A percentile compares a stretch with the other conserved stretches of the same genome.
Evolutionary conservation across 192 early-diverging fungal genomes (phyloP).

Genomic region (Endogone sp.): DNA sequence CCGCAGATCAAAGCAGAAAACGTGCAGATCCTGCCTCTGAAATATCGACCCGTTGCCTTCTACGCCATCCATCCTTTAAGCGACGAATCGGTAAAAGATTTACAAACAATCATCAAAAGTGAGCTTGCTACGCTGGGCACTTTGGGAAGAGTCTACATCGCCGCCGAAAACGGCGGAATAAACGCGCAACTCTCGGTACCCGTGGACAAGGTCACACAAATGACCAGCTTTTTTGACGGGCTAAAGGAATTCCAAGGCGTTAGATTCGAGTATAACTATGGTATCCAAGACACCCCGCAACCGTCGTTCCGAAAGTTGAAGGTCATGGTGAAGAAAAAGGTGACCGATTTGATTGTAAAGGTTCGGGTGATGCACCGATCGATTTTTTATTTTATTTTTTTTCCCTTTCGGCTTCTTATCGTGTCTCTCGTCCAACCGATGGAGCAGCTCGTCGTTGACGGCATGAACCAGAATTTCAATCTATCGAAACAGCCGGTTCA

Average conservation of each 20-base stretch:
- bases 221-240: slow-evolving; percentile 52
- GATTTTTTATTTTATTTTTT: too few relatives aligned
- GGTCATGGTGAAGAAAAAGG: slow-evolving; percentile 52
- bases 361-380: too few relatives aligned
- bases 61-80: slow-evolving; percentile 16
- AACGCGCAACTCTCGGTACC: slow-evolving; percentile 76
- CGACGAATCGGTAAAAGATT: not conserved
- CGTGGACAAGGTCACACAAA: slow-evolving; percentile 31
- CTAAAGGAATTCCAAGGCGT: slow-evolving; percentile 24
- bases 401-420: too few relatives aligned
- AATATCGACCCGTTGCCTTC: slow-evolving; percentile 23
- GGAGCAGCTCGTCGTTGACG: slow-evolving; percentile 49
- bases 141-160: slow-evolving; percentile 69
- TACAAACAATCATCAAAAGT: slow-evolving; percentile 7
- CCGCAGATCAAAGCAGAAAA: too few relatives aligned
- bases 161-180: slow-evolving; percentile 53
- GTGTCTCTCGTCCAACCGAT: too few relatives aligned
- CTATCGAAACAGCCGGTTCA: slow-evolving; percentile 58
- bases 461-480: slow-evolving; percentile 38
- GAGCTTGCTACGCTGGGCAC: slow-evolving; percentile 32
- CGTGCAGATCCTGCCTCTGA: not conserved
- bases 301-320: slow-evolving; percentile 63
- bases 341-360: too few relatives aligned
- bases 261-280: slow-evolving; percentile 24
- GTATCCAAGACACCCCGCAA: slow-evolving; percentile 27